Conservation (phyloP, 176 grass and related monocot genomes). For the Avena sativa region DNA sequence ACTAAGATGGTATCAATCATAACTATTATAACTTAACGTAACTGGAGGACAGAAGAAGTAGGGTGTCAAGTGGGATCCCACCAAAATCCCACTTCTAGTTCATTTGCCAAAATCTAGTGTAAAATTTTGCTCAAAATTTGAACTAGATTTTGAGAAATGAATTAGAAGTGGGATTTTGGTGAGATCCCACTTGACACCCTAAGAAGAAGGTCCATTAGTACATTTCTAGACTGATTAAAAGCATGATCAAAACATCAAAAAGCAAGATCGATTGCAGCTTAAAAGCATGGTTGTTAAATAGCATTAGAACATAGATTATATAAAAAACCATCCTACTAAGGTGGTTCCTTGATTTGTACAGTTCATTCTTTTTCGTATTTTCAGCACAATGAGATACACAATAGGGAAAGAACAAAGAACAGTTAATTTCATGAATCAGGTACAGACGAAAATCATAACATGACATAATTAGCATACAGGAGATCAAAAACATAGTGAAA, state of each 20-base stretch:
- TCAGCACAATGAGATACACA: not conserved
- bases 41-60: conserved; percentile 4
- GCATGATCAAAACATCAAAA: not conserved
- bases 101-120: no score
- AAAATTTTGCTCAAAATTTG: no score
- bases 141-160: no score
- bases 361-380: not conserved
- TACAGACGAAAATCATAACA: conserved; percentile 11
- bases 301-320: conserved; percentile 18
- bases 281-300: conserved; percentile 17
- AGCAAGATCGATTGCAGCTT: not conserved
- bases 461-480: not conserved
- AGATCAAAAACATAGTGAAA: conserved; percentile 3
- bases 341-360: conserved; percentile 24
- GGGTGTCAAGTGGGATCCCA: no score
- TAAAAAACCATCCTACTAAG: not conserved
- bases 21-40: not conserved
- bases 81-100: no score
- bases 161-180: no score
- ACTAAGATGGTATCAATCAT: conserved; percentile 6
- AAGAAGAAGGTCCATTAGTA: not conserved
- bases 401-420: conserved; percentile 23
- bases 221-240: not conserved
- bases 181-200: no score
- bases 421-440: conserved; percentile 12